phyloP scores from a whole-genome alignment of 2,329 filamentous ascomycete species.

The Davidsoniella virescens region DNA sequence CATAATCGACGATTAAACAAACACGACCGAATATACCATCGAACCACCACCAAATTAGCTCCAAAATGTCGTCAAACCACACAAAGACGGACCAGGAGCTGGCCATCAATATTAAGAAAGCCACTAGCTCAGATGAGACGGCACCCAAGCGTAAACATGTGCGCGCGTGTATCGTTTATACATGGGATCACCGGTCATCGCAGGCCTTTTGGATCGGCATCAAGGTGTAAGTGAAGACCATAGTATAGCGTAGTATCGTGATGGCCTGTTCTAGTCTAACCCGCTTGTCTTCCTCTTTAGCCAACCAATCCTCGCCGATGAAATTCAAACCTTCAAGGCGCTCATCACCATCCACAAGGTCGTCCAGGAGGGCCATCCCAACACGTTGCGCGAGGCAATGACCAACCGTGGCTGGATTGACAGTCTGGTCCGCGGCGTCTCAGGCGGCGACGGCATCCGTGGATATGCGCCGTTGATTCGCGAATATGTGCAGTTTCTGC shows the following conservation, averaged over 20 bases:
- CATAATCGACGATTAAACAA: too few relatives aligned
- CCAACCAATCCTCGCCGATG: constrained; percentile 94
- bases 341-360: constrained; percentile 96
- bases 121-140: constrained; percentile 51
- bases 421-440: constrained; percentile 68
- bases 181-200: constrained; percentile 96
- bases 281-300: constrained; percentile 25
- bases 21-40: not conserved
- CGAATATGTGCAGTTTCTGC: constrained; percentile 91
- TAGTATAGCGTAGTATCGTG: not conserved
- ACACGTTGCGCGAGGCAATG: constrained; percentile 76
- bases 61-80: constrained; percentile 10
- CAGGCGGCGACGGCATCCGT: constrained; percentile 60
- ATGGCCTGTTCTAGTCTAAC: constrained; percentile 1
- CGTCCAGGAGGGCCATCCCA: constrained; percentile 85
- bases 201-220: constrained; percentile 93
- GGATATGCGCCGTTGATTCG: constrained; percentile 85
- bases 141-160: constrained; percentile 80
- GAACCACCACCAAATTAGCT: not conserved
- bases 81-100: constrained; percentile 51
- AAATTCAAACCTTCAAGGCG: constrained; percentile 97
- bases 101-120: constrained; percentile 54
- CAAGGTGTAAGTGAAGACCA: constrained; percentile 61
- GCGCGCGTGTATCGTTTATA: constrained; percentile 93
- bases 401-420: constrained; percentile 82